Conservation (phyloP, 139 green algal species). For the Astrephomene gubernaculifera region DNA sequence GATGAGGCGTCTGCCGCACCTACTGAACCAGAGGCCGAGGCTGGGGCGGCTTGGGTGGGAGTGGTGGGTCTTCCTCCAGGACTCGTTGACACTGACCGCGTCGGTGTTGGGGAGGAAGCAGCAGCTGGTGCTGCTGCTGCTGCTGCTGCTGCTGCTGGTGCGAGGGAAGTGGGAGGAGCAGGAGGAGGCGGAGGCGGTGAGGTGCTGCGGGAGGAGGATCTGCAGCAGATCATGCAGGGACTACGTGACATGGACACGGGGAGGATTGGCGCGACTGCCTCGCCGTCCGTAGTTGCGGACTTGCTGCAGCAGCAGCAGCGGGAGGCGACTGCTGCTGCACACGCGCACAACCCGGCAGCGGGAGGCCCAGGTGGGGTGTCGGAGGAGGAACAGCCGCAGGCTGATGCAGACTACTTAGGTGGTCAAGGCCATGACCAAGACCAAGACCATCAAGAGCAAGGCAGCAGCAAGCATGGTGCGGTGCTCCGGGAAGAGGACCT, state of each 20-base stretch:
- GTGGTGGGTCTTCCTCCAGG: neutral
- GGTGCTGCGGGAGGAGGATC: neutral
- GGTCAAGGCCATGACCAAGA: too few species aligned
- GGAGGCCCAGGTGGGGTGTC: too few species aligned
- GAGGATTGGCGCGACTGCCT: neutral
- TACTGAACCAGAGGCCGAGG: neutral
- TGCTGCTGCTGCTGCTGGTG: neutral
- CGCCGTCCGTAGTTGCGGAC: too few species aligned
- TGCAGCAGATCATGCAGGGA: neutral
- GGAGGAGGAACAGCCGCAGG: too few species aligned
- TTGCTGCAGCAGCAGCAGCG: too few species aligned
- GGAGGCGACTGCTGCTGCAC: too few species aligned
- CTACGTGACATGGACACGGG: neutral
- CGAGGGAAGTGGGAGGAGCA: neutral
- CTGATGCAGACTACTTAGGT: too few species aligned
- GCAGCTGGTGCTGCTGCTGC: neutral
- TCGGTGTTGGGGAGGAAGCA: neutral
- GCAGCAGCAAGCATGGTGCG: too few species aligned
- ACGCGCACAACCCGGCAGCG: too few species aligned
- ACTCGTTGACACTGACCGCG: neutral
- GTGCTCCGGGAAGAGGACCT: neutral
- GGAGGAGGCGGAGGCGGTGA: neutral
- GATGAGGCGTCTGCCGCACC: too few species aligned
- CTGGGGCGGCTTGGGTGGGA: neutral
- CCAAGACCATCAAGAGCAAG: too few species aligned